Evolutionary conservation across 805 yeast species (phyloP), one percentile per base, ranked within the genome.

Genomic region (Pichia ethanolica): DNA sequence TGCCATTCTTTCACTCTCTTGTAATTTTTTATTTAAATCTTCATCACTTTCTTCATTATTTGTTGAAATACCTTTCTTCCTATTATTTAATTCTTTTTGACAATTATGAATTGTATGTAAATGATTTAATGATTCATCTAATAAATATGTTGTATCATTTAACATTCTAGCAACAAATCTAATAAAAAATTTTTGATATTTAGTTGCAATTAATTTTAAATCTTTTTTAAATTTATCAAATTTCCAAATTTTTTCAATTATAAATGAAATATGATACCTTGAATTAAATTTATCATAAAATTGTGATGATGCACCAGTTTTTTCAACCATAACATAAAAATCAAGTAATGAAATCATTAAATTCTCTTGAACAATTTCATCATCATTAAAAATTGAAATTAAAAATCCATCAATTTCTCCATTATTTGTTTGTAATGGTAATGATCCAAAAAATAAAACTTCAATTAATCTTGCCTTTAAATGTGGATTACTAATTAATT

Each of bases 241-340:
- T 51, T 81, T 77, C 95, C 97, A 93, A 48, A 93, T 70, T 57
- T 82, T 82, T 63, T 89, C 91, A 59, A 93, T 69, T 35, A 93
- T 84, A 43, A 78, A 78, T 0, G 97, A 85, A 32, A 93, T 87
- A 62, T 88, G 84, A 66, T 82, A 91, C 64, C 99, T 78, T 41
- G 88, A 79, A 65, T 89, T 90, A 70, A 93, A 93, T 68, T 93
- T 93, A 66, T 93, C 99, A 65, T 91, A 91, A 63, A 91, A 93
- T 67, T 93, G 98, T 0, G 95, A 82, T 7, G 91, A 83, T 2
- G 97, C 85, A 9, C 99, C 99, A 0, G 99, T 93, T 60, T 87
- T 89, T 65, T 93, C 99, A 45, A 91, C 90, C 74, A 87, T 88
- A 35, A 93, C 96, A 65, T 91, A 93, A 53, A 89, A 86, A 59